Percentiles rank a stretch among this genome's conserved stretches.
Conservation (phyloP, 345 rosid species). For the Boechera stricta region DNA sequence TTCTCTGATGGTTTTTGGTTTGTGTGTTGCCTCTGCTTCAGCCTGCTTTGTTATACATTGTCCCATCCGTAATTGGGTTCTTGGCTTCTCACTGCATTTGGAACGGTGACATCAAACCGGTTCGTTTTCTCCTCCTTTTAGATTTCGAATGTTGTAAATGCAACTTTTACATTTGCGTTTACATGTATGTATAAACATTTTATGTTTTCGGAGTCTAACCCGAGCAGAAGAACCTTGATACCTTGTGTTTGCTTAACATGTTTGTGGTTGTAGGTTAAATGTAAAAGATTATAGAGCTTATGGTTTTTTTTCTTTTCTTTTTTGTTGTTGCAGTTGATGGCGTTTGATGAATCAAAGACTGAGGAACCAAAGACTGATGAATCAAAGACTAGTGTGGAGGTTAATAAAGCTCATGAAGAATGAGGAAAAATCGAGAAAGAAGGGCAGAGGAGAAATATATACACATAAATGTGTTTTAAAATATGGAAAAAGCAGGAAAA, state of each 20-base stretch:
- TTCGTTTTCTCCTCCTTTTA: slow-evolving; percentile 45
- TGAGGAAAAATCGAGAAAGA: slow-evolving; percentile 45
- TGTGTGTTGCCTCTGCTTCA: slow-evolving; percentile 44
- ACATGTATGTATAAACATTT: no score
- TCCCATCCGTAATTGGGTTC: slow-evolving; percentile 91
- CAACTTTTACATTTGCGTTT: no score
- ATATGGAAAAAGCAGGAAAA: slow-evolving; percentile 41
- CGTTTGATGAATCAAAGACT: slow-evolving; percentile 77
- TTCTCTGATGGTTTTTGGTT: slow-evolving; percentile 20
- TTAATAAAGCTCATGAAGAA: slow-evolving; percentile 53
- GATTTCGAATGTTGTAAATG: background rate
- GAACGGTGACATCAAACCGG: slow-evolving; percentile 97
- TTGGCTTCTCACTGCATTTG: slow-evolving; percentile 87
- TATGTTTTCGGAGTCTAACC: background rate
- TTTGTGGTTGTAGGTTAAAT: background rate
- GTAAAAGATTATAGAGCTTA: background rate
- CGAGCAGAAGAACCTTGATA: background rate
- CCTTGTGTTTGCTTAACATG: background rate
- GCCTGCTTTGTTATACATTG: slow-evolving; percentile 98
- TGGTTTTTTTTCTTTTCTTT: background rate
- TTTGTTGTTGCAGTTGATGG: slow-evolving; percentile 69
- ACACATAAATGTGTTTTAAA: slow-evolving; percentile 35
- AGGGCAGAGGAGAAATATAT: slow-evolving; percentile 27
- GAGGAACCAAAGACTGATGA: slow-evolving; percentile 74
- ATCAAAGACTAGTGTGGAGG: slow-evolving; percentile 54